Evolutionary conservation across 2,329 filamentous ascomycete genomes (phyloP).

Genomic region (Triangularia verruculosa): DNA sequence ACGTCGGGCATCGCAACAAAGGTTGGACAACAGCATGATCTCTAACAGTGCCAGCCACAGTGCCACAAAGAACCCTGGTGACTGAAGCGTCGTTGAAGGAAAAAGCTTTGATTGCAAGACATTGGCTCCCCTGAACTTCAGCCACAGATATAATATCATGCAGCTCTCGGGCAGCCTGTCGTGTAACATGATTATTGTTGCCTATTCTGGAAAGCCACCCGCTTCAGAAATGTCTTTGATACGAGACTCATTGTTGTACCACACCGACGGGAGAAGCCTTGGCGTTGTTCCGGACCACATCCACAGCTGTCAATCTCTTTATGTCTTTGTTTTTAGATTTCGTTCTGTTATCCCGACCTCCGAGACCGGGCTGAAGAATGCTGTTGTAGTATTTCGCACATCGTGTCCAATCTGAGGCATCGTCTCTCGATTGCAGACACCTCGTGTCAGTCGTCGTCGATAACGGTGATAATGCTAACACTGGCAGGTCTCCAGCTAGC

Average conservation of each 20-base stretch:
- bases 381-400: not conserved
- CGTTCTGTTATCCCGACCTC: not conserved
- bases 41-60: not conserved
- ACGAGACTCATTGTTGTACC: not conserved
- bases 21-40: not conserved
- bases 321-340: not conserved
- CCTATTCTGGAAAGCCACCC: not conserved
- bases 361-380: not conserved
- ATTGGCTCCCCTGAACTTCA: too few species aligned
- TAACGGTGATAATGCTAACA: not conserved
- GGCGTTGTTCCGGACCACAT: not conserved
- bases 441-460: not conserved
- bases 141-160: not conserved
- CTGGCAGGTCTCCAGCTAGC: not conserved
- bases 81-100: not conserved
- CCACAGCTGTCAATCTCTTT: not conserved
- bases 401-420: not conserved
- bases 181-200: not conserved
- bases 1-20: not conserved
- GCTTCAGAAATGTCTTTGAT: not conserved
- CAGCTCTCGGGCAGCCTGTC: not conserved
- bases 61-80: not conserved
- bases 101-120: not conserved
- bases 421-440: not conserved
- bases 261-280: not conserved